phyloP scores from a whole-genome alignment of 768 basidiomycete species.

The Hygrocybe punicea region DNA sequence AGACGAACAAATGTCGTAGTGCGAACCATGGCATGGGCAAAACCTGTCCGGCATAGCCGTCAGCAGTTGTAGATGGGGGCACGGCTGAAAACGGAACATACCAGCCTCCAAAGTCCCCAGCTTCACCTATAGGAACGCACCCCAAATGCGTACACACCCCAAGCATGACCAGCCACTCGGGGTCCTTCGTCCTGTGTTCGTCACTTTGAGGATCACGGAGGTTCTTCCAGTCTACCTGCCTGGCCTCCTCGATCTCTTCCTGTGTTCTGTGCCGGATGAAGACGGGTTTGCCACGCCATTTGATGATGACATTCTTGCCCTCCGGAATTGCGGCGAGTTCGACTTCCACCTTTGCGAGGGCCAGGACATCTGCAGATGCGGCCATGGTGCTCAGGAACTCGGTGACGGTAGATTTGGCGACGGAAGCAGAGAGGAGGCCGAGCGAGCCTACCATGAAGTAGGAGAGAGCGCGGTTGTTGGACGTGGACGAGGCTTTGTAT shows the following conservation, averaged over 20 bases:
- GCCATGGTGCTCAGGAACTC: slow-evolving; percentile 96
- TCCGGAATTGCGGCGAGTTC: slow-evolving; percentile 88
- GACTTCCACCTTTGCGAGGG: slow-evolving; percentile 96
- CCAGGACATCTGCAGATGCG: slow-evolving; percentile 96
- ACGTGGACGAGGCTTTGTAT: slow-evolving; percentile 69
- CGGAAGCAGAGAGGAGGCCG: slow-evolving; percentile 91
- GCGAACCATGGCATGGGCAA: slow-evolving; percentile 99
- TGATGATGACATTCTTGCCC: slow-evolving; percentile 95
- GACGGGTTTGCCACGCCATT: slow-evolving; percentile 99
- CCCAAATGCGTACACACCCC: slow-evolving; percentile 97
- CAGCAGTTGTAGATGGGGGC: neutral
- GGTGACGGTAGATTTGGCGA: slow-evolving; percentile 88
- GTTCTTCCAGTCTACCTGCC: slow-evolving; percentile 74
- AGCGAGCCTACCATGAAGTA: slow-evolving; percentile 91
- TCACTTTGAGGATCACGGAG: slow-evolving; percentile 93
- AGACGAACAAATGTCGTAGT: slow-evolving; percentile 88
- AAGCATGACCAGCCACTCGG: slow-evolving; percentile 93
- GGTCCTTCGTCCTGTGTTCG: slow-evolving; percentile 84
- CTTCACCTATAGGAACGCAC: slow-evolving; percentile 96
- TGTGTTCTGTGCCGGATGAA: slow-evolving; percentile 96
- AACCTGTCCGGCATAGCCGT: slow-evolving; percentile 48
- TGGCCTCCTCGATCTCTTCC: slow-evolving; percentile 91
- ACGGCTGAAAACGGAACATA: neutral
- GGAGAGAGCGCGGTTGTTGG: slow-evolving; percentile 69
- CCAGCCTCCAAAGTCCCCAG: slow-evolving; percentile 4